Evolutionary conservation across 2,329 filamentous ascomycete genomes (phyloP).

Genomic region (Aspergillus cejpii): DNA sequence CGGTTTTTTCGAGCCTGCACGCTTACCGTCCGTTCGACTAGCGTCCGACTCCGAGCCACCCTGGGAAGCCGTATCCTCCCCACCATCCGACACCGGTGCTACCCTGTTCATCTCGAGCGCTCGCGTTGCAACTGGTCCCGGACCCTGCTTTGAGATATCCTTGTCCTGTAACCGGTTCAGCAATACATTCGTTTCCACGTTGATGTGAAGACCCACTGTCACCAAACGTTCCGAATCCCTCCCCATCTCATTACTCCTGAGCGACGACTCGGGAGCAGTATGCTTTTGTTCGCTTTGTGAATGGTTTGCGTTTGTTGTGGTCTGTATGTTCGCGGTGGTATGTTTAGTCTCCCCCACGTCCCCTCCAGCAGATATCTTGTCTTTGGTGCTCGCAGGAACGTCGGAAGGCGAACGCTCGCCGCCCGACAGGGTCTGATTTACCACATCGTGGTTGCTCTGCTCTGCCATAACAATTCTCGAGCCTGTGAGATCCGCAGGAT

Average conservation of each 20-base stretch:
- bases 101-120: slow-evolving; percentile 38
- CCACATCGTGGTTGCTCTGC: slow-evolving; percentile 63
- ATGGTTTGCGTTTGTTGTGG: slow-evolving; percentile 21
- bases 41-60: slow-evolving; percentile 59
- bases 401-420: slow-evolving; percentile 58
- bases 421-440: slow-evolving; percentile 63
- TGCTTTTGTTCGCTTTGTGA: slow-evolving; percentile 22
- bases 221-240: slow-evolving; percentile 21
- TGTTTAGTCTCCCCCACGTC: slow-evolving; percentile 40
- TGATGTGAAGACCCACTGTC: slow-evolving; percentile 26
- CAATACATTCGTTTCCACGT: slow-evolving; percentile 8
- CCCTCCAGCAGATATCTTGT: slow-evolving; percentile 48
- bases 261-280: slow-evolving; percentile 12
- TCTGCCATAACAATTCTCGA: slow-evolving; percentile 64
- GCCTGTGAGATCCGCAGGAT: slow-evolving; percentile 34
- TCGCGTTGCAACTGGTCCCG: slow-evolving; percentile 30
- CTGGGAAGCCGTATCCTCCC: slow-evolving; percentile 36
- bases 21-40: slow-evolving; percentile 48
- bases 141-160: slow-evolving; percentile 28
- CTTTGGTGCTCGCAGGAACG: slow-evolving; percentile 57
- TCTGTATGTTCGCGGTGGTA: slow-evolving; percentile 32
- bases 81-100: slow-evolving; percentile 31
- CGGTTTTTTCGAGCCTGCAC: slow-evolving; percentile 54
- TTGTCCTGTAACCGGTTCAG: slow-evolving; percentile 26
- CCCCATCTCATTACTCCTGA: slow-evolving; percentile 19